A percentile compares a stretch with the other conserved stretches of the same genome.
These are phyloP conservation scores for Psophocarpus tetragonolobus DNA, from an alignment of 306 rosid genomes.

Conservation along the genomic window DNA sequence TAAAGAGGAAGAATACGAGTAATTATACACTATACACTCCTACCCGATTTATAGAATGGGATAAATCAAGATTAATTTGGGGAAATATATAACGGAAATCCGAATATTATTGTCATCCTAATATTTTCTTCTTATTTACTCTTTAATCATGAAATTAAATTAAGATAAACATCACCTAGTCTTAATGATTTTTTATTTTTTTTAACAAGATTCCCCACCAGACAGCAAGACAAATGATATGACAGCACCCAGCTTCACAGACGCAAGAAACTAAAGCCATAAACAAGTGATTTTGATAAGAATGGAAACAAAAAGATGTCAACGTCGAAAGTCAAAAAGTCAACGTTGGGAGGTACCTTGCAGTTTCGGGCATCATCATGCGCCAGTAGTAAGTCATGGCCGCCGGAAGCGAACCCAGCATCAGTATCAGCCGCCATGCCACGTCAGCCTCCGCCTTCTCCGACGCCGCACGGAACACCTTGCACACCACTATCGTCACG, in stretches of 20 bases:
- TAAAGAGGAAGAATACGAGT: too few relatives aligned
- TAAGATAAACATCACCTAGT: background rate
- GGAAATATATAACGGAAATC: too few relatives aligned
- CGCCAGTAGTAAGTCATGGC: conserved; percentile 88
- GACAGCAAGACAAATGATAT: background rate
- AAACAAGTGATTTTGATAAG: background rate
- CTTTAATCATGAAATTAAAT: background rate
- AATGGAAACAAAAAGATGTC: background rate
- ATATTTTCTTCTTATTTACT: background rate
- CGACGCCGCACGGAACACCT: conserved; percentile 38
- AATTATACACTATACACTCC: too few relatives aligned
- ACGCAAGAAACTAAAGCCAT: background rate
- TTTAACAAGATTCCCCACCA: background rate
- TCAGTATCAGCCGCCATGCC: conserved; percentile 76
- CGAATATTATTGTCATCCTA: too few relatives aligned
- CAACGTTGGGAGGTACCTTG: conserved; percentile 50
- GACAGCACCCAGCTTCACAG: background rate
- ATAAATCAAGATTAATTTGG: too few relatives aligned
- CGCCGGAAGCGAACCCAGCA: conserved; percentile 75
- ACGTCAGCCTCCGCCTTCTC: conserved; percentile 44
- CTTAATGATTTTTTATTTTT: background rate
- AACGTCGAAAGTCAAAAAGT: background rate
- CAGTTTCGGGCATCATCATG: conserved; percentile 90
- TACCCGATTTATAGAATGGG: too few relatives aligned
- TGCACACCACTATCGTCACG: conserved; percentile 60